Conservation (phyloP, 2,329 filamentous ascomycete species). For the Fusarium nanum region DNA sequence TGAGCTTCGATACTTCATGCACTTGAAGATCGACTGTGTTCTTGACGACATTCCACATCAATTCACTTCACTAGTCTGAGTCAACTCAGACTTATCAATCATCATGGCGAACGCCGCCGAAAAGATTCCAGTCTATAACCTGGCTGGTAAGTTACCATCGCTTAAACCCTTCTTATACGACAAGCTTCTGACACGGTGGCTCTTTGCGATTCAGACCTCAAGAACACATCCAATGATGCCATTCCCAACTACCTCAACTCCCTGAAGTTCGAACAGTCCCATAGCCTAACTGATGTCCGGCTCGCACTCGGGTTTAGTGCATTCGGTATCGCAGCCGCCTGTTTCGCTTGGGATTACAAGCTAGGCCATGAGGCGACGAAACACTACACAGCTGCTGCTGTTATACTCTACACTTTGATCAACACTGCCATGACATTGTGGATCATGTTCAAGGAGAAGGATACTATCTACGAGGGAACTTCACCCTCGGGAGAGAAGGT, state of each 20-base stretch:
- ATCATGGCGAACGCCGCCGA: conserved; percentile 55
- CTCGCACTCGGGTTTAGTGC: conserved; percentile 85
- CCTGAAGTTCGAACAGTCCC: conserved; percentile 84
- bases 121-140: conserved; percentile 74
- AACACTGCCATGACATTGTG: conserved; percentile 85
- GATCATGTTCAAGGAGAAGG: conserved; percentile 86
- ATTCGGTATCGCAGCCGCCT: conserved; percentile 81
- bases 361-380: conserved; percentile 90
- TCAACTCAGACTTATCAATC: conserved; percentile 6
- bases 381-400: conserved; percentile 81
- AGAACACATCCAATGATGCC: conserved; percentile 95
- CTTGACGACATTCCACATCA: conserved; percentile 17
- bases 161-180: conserved; percentile 2
- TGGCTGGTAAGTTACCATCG: conserved; percentile 63
- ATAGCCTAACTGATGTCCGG: conserved; percentile 83
- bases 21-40: conserved; percentile 22
- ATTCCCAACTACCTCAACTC: conserved; percentile 93
- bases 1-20: conserved; percentile 8
- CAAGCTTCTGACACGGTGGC: conserved; percentile 46
- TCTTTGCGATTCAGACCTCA: conserved; percentile 75
- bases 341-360: conserved; percentile 93
- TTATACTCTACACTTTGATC: conserved; percentile 80
- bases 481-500: conserved; percentile 75
- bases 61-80: background rate
- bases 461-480: conserved; percentile 81